A percentile compares a stretch with the other conserved stretches of the same genome.
Evolutionary conservation across 2,329 filamentous ascomycete species (phyloP).

Genomic region (Fusarium succisae): DNA sequence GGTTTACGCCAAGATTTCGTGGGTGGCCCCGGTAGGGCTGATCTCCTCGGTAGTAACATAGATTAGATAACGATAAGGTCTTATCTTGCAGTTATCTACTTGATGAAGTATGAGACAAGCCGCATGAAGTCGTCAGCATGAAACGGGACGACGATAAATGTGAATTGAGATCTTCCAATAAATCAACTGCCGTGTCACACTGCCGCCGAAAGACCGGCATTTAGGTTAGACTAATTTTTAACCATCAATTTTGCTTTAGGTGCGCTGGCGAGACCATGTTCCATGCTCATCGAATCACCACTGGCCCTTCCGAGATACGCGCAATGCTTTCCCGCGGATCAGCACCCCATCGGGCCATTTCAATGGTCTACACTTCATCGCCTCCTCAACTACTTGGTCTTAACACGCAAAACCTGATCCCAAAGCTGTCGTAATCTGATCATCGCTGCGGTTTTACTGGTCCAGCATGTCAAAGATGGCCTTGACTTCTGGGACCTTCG

Average conservation of each 20-base stretch:
- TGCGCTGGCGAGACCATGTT: neutral
- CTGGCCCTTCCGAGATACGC: neutral
- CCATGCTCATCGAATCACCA: neutral
- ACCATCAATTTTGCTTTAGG: neutral
- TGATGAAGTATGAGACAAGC: neutral
- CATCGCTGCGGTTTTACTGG: neutral
- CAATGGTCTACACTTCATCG: neutral
- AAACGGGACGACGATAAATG: neutral
- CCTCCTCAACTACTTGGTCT: neutral
- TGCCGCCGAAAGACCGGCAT: neutral
- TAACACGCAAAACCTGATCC: too few relatives aligned
- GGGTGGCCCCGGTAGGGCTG: neutral
- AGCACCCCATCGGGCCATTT: too few relatives aligned
- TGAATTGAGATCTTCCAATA: neutral
- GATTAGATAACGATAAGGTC: neutral
- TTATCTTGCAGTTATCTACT: too few relatives aligned
- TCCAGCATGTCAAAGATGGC: slow-evolving; percentile 35
- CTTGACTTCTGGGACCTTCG: slow-evolving; percentile 39
- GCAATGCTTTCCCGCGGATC: neutral
- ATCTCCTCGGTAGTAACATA: neutral
- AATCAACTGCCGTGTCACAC: neutral
- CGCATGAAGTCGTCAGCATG: neutral
- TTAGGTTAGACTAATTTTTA: neutral
- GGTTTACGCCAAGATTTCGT: neutral
- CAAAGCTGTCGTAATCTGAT: neutral